Base-by-base conservation (phyloP, 208 protist genomes). In the Crithidia acanthocephali region DNA sequence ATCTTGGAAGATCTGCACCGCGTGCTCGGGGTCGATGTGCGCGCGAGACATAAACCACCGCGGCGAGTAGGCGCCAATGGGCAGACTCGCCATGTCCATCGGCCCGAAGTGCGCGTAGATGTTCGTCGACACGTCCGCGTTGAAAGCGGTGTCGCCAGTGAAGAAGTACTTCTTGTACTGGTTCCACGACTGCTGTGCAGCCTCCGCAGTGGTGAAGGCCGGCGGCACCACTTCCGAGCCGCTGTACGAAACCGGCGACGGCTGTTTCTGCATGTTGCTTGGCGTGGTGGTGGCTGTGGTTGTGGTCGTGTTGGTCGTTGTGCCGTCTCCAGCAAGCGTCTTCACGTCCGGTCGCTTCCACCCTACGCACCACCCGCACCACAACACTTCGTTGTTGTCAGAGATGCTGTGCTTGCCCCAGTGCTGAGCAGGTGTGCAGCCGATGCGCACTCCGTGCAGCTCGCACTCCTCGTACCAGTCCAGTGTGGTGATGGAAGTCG, bases 41-140 rank as follows among this genome's bases (percentile, higher is more conserved):
- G 83, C 64, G 0, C 16, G 33, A 0, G 53, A 52, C 76, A 96
- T 83, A 56, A 94, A 87, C 79, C 78, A 85, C 9, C 90, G 83
- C 30, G 88, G 88, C 23, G 79, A 32, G 64, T 97, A 97, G 2
- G 93, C 93, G 11, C 93, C 93, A 20, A 97, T 95, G 11, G 93
- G 85, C 27, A 97, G 73, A 0, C 84, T 76, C 4, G 89, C 85
- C 58, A 96, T 75, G 57, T 90, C 84, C 55, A 96, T 74, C 53
- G 53, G 71, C 0, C 61, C 67, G 45, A 80, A 83, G n/a, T 72
- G 75, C 0, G 66, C 58, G 66, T 87, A 80, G 57, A 93, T 92
- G 37, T 66, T 72, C 0, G 69, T 76, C 32, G 88, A 90, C 35
- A 90, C 66, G 0, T 72, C 64, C 33, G 60, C 64, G 67, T 84